Evolutionary conservation across 2,329 filamentous ascomycete genomes (phyloP), one percentile per base, ranked within the genome.

Genomic region (Sphaceloma murrayae): DNA sequence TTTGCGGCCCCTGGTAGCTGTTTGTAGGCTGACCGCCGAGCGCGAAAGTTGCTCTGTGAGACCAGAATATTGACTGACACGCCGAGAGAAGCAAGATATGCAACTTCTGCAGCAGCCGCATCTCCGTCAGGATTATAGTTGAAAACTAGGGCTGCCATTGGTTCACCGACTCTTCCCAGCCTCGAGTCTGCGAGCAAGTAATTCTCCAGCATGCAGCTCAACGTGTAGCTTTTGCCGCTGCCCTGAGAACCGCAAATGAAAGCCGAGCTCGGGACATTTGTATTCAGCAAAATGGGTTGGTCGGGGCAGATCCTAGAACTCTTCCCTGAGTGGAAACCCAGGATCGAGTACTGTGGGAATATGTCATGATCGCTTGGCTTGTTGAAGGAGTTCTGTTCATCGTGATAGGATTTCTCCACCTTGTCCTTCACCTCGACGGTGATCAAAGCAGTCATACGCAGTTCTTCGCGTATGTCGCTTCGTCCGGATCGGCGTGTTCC

Each of bases 191-290:
- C 52, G 1, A 76, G 58, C 0, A 82, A 60, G 26, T 71, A 78
- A 49, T 75, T 77, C 53, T 82, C 75, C 0, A 80, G 61, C 36
- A 81, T 61, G 51, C 70, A 76, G 0, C 73, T 70, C 2, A 78
- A 61, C 0, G 75, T 78, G 46, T 80, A 73, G 14, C 69, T 74
- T 52, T 80, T 80, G 0, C 77, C 77, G 31, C 69, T 73, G 0
- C 77, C 77, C 52, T 80, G 76, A 1, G 72, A 72, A 1, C 77
- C 77, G 48, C 77, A 81, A 14, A 81, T 73, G 54, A 80, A 80
- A 0, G 68, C 63, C 0, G 74, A 78, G 50, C 68, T 75, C 0
- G 77, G 76, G 0, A 67, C 63, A 18, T 74, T 68, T 1, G 69
- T 69, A 50, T 79, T 79, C 13, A 72, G 53, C 18, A 71, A 65